A percentile compares a stretch with the other conserved stretches of the same genome.
phyloP scores from a whole-genome alignment of 352 stramenopile genomes.

The Blastocystis sp. region DNA sequence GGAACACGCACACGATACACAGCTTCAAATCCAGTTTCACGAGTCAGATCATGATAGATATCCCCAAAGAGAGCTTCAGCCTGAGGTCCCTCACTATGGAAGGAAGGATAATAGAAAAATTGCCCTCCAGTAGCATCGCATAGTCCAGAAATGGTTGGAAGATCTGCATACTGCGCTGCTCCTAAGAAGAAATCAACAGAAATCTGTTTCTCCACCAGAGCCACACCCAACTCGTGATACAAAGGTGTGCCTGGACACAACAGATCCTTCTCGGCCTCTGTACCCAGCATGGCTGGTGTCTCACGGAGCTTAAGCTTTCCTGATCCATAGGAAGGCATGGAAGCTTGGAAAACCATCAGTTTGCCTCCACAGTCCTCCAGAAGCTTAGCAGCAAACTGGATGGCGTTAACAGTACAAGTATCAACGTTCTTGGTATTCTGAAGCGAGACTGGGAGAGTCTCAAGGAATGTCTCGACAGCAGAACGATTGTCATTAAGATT shows the following conservation, averaged over 20 bases:
- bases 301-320: constrained; percentile 75
- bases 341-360: constrained; percentile 73
- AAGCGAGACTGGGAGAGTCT: constrained; percentile 83
- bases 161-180: constrained; percentile 86
- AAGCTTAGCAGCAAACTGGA: constrained; percentile 90
- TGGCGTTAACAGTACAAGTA: constrained; percentile 73
- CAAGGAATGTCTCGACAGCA: constrained; percentile 86
- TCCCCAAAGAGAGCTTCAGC: constrained; percentile 83
- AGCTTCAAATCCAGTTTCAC: constrained; percentile 76
- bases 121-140: constrained; percentile 88
- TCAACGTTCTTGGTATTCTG: constrained; percentile 70
- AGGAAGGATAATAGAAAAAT: constrained; percentile 90
- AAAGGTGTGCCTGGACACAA: constrained; percentile 75
- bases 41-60: constrained; percentile 80
- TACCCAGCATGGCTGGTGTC: constrained; percentile 74
- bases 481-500: constrained; percentile 87
- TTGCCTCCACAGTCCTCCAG: constrained; percentile 85
- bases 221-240: constrained; percentile 82
- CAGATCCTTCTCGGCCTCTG: constrained; percentile 74
- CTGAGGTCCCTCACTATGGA: constrained; percentile 80
- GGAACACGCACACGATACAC: constrained; percentile 48
- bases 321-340: constrained; percentile 73
- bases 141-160: constrained; percentile 84
- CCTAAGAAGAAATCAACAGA: constrained; percentile 93
- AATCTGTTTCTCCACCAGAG: constrained; percentile 95